phyloP scores from a whole-genome alignment of 305 asterid species.

The Solanum hybrid region DNA sequence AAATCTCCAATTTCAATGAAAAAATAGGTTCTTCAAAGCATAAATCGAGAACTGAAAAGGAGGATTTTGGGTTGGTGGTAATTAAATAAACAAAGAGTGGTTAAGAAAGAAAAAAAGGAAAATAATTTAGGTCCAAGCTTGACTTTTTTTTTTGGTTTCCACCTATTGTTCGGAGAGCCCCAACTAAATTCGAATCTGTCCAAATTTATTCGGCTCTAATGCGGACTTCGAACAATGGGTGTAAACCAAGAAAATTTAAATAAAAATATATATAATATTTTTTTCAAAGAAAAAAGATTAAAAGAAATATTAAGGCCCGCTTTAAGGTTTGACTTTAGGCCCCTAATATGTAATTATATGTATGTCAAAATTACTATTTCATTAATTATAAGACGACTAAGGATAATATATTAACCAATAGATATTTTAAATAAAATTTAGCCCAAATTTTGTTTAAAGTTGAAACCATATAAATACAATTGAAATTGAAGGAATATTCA shows the following conservation, averaged over 20 bases:
- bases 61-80: not conserved
- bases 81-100: not conserved
- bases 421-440: too few relatives aligned
- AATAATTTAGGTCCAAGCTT: not conserved
- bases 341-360: not conserved
- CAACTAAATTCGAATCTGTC: not conserved
- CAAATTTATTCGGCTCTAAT: not conserved
- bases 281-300: too few relatives aligned
- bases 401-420: too few relatives aligned
- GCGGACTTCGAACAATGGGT: not conserved
- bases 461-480: too few relatives aligned
- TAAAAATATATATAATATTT: too few relatives aligned
- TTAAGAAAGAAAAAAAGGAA: not conserved
- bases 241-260: accelerated
- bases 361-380: not conserved
- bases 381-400: not conserved
- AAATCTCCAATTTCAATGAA: not conserved
- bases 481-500: not conserved
- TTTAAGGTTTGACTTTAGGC: not conserved
- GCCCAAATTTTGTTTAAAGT: not conserved
- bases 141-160: too few relatives aligned
- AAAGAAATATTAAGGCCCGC: too few relatives aligned
- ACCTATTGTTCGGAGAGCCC: not conserved
- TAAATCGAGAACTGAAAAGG: too few relatives aligned
- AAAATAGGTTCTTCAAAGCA: not conserved